Evolutionary conservation across 345 rosid genomes (phyloP).

Genomic region (Eucalyptus cladocalyx): DNA sequence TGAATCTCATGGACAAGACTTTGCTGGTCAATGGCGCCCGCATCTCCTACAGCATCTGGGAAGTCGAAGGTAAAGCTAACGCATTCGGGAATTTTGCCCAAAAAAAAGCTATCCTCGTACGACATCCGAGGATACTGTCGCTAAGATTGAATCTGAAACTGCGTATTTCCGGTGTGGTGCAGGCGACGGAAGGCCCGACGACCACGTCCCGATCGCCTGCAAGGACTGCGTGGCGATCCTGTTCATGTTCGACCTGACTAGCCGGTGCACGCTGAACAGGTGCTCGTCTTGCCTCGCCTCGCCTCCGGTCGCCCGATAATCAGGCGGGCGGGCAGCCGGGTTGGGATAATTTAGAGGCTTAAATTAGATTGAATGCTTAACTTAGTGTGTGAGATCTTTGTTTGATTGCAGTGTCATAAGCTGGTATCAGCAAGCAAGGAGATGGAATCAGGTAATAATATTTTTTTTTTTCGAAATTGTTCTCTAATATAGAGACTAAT

Average conservation of each 20-base stretch:
- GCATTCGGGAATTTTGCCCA: not conserved
- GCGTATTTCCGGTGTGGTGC: not conserved
- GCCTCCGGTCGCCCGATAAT: no score
- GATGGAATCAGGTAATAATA: conserved; percentile 54
- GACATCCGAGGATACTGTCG: not conserved
- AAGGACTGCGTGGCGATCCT: conserved; percentile 79
- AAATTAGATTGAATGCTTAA: not conserved
- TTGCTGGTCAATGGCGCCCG: conserved; percentile 62
- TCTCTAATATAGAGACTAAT: not conserved
- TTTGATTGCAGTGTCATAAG: conserved; percentile 40
- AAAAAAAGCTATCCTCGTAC: not conserved
- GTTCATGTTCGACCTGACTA: conserved; percentile 86
- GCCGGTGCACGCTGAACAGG: conserved; percentile 41
- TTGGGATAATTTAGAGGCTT: not conserved
- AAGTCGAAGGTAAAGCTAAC: conserved; percentile 42
- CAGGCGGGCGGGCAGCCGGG: not conserved
- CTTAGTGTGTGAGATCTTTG: not conserved
- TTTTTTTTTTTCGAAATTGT: not conserved
- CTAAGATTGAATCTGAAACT: not conserved
- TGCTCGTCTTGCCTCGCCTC: not conserved
- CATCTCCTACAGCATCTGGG: conserved; percentile 78
- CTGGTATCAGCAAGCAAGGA: conserved; percentile 81
- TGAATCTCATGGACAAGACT: conserved; percentile 60
- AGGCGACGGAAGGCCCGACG: conserved; percentile 42
- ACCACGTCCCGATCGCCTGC: conserved; percentile 63